A percentile compares a stretch with the other conserved stretches of the same genome.
phyloP scores from a whole-genome alignment of 352 stramenopile genomes.

The Labyrinthula sp. region DNA sequence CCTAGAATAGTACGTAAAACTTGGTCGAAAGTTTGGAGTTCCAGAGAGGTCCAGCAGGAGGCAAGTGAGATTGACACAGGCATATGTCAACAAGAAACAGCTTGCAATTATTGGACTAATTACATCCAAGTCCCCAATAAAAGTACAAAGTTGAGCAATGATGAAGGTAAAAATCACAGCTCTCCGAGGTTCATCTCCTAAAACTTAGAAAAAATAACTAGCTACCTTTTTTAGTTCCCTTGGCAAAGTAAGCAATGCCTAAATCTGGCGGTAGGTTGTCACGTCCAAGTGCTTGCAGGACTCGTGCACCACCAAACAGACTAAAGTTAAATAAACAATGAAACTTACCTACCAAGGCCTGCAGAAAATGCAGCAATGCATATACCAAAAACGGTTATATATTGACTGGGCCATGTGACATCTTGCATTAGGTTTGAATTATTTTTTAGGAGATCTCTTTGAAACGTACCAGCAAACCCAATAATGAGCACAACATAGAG shows the following conservation, averaged over 20 bases:
- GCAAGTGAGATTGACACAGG: conserved; percentile 47
- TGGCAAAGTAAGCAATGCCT: conserved; percentile 37
- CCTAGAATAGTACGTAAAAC: conserved; percentile 48
- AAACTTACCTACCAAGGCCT: conserved; percentile 42
- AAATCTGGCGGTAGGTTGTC: conserved; percentile 44
- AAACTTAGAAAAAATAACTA: no score
- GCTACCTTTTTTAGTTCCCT: conserved; percentile 36
- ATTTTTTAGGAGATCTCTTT: conserved; percentile 40
- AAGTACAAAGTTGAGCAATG: conserved; percentile 46
- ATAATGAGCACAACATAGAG: conserved; percentile 50
- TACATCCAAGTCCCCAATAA: conserved; percentile 45
- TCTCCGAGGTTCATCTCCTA: conserved; percentile 46
- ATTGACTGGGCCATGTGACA: conserved; percentile 36
- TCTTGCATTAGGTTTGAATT: conserved; percentile 56
- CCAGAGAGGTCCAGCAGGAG: conserved; percentile 49
- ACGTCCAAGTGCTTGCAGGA: conserved; percentile 46
- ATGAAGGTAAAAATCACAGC: conserved; percentile 46
- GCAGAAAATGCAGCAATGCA: conserved; percentile 48
- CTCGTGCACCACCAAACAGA: conserved; percentile 47
- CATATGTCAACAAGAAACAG: conserved; percentile 55
- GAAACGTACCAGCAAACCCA: conserved; percentile 43
- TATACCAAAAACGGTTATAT: conserved; percentile 44
- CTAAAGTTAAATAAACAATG: no score
- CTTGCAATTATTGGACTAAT: conserved; percentile 51
- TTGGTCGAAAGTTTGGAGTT: conserved; percentile 51